phyloP scores from a whole-genome alignment of 148 eudicot genomes.

The Linanthus parryae region DNA sequence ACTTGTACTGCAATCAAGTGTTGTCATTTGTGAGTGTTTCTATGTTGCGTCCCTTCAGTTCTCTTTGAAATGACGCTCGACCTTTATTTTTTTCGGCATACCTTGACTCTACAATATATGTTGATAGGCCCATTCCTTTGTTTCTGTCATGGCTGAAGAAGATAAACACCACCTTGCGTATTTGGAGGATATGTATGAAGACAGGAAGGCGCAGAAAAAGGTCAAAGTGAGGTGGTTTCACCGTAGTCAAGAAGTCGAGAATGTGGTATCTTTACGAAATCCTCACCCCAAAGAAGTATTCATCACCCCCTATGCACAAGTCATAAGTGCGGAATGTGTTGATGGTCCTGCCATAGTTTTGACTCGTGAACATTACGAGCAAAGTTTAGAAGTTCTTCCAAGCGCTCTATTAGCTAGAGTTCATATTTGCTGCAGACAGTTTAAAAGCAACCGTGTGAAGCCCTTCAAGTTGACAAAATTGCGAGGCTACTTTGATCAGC shows the following conservation, averaged over 20 bases:
- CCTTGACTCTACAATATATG: too few relatives aligned
- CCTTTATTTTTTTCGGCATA: too few relatives aligned
- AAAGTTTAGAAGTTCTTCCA: conserved; percentile 56
- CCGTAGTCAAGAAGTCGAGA: conserved; percentile 77
- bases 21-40: too few relatives aligned
- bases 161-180: conserved; percentile 80
- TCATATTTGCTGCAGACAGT: conserved; percentile 80
- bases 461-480: conserved; percentile 82
- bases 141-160: conserved; percentile 97
- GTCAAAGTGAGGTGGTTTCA: conserved; percentile 99
- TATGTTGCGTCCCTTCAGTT: too few relatives aligned
- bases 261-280: conserved; percentile 54
- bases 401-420: conserved; percentile 45
- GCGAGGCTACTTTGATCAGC: conserved; percentile 79
- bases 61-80: too few relatives aligned
- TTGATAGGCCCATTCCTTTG: conserved; percentile 88
- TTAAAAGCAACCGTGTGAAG: conserved; percentile 68
- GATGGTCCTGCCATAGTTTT: conserved; percentile 92
- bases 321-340: conserved; percentile 90
- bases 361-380: conserved; percentile 80
- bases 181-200: conserved; percentile 97
- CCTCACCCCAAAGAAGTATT: conserved; percentile 91
- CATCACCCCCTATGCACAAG: conserved; percentile 86
- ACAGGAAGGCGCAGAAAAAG: conserved; percentile 86
- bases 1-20: too few relatives aligned